Conservation (phyloP, 2,329 filamentous ascomycete species). For the Atkinsonella hypoxylon region DNA sequence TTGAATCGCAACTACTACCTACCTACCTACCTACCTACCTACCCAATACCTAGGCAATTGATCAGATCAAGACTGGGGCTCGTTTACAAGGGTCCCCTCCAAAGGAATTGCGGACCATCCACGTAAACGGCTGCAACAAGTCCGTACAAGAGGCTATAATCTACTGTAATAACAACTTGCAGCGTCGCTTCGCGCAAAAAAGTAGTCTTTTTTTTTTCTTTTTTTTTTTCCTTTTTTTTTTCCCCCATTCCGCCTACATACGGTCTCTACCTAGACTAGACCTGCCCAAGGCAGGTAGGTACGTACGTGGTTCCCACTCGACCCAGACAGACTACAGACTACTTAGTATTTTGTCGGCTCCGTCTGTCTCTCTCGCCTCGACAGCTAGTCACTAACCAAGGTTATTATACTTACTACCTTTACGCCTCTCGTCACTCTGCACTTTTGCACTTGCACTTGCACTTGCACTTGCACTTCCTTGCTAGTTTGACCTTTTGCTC, state of each 20-base stretch:
- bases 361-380: neutral
- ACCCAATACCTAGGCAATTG: neutral
- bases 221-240: no score
- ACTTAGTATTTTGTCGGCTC: no score
- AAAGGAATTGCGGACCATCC: constrained; percentile 1
- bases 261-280: no score
- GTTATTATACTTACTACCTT: no score
- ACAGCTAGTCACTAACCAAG: neutral
- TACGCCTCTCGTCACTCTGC: no score
- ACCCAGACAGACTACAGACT: no score
- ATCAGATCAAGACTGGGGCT: neutral
- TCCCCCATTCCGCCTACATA: no score
- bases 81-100: neutral
- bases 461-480: neutral
- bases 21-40: no score
- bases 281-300: no score
- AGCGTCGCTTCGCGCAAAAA: neutral
- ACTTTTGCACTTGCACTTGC: neutral
- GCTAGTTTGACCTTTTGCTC: neutral
- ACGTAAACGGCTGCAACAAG: neutral
- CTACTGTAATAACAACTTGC: neutral
- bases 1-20: neutral
- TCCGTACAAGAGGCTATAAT: neutral
- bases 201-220: no score
- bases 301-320: neutral